These are phyloP conservation scores for Lactifluus rugatus DNA, from an alignment of 768 basidiomycete species.

Conservation along the genomic window DNA sequence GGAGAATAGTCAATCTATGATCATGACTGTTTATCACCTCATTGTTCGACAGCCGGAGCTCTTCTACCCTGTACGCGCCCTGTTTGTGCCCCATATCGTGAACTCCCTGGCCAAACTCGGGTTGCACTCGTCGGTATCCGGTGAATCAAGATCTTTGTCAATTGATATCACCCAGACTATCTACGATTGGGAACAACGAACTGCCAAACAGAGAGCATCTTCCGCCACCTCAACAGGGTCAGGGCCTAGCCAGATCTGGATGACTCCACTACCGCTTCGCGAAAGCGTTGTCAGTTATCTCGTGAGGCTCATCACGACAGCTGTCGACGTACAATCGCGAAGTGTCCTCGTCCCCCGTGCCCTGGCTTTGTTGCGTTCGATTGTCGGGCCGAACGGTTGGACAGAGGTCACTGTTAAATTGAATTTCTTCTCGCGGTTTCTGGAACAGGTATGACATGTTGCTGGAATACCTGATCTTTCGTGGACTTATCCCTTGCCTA, in stretches of 20 bases:
- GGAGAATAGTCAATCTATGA: conserved; percentile 65
- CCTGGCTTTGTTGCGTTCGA: conserved; percentile 56
- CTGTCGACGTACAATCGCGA: conserved; percentile 42
- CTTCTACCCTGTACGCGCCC: conserved; percentile 85
- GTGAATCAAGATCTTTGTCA: conserved; percentile 77
- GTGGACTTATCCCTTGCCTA: conserved; percentile 24
- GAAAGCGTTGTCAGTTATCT: conserved; percentile 94
- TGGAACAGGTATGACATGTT: conserved; percentile 58
- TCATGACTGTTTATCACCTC: conserved; percentile 80
- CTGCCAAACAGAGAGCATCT: conserved; percentile 21
- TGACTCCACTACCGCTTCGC: conserved; percentile 67
- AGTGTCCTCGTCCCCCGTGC: conserved; percentile 49
- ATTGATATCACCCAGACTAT: conserved; percentile 89
- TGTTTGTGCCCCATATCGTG: conserved; percentile 91
- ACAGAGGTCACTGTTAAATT: conserved; percentile 86
- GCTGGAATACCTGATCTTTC: not conserved
- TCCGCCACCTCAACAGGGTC: not conserved
- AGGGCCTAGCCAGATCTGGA: conserved; percentile 36
- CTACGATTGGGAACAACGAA: conserved; percentile 85
- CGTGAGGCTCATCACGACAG: conserved; percentile 75
- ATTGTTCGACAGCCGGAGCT: conserved; percentile 84
- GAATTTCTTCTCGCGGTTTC: conserved; percentile 75
- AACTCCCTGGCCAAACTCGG: conserved; percentile 83
- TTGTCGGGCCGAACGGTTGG: conserved; percentile 81
- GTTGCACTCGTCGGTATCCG: conserved; percentile 56